Conservation (phyloP, 2,329 filamentous ascomycete species). For the Aspergillus arachidicola region DNA sequence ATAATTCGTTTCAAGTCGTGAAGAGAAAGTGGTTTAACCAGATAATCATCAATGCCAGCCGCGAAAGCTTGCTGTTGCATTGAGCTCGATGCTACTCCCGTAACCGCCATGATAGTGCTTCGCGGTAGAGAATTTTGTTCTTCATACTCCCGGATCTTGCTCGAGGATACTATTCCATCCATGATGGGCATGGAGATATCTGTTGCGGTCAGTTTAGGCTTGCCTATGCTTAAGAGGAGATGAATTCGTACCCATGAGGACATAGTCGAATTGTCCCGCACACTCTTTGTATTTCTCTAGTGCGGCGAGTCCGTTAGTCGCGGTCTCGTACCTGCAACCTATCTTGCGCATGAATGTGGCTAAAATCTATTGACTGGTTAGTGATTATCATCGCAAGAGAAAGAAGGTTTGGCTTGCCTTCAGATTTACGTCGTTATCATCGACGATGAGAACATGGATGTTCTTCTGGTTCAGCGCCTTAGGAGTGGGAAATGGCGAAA, state of each 20-base stretch:
- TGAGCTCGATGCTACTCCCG: slow-evolving; percentile 33
- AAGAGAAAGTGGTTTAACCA: slow-evolving; percentile 36
- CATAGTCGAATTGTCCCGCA: slow-evolving; percentile 37
- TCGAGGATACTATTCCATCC: slow-evolving; percentile 47
- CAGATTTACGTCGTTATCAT: slow-evolving; percentile 48
- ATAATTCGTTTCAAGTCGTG: slow-evolving; percentile 34
- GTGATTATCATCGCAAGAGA: not conserved
- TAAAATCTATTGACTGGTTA: slow-evolving; percentile 30
- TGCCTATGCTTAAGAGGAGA: not conserved
- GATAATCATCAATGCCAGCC: slow-evolving; percentile 35
- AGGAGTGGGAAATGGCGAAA: slow-evolving; percentile 2
- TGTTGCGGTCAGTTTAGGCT: slow-evolving; percentile 21
- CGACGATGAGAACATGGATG: slow-evolving; percentile 41
- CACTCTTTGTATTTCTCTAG: slow-evolving; percentile 37
- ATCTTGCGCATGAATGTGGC: slow-evolving; percentile 43
- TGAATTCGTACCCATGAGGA: slow-evolving; percentile 33
- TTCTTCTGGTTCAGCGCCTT: slow-evolving; percentile 4
- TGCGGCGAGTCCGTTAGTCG: slow-evolving; percentile 42
- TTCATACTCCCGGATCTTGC: slow-evolving; percentile 42
- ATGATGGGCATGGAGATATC: slow-evolving; percentile 50
- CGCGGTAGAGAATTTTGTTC: slow-evolving; percentile 25
- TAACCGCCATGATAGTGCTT: slow-evolving; percentile 34
- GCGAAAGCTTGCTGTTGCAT: slow-evolving; percentile 35
- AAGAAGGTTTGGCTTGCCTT: slow-evolving; percentile 20
- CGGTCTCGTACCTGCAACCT: slow-evolving; percentile 39